phyloP scores from a whole-genome alignment of 306 rosid species.

The Calophaca sinica region DNA sequence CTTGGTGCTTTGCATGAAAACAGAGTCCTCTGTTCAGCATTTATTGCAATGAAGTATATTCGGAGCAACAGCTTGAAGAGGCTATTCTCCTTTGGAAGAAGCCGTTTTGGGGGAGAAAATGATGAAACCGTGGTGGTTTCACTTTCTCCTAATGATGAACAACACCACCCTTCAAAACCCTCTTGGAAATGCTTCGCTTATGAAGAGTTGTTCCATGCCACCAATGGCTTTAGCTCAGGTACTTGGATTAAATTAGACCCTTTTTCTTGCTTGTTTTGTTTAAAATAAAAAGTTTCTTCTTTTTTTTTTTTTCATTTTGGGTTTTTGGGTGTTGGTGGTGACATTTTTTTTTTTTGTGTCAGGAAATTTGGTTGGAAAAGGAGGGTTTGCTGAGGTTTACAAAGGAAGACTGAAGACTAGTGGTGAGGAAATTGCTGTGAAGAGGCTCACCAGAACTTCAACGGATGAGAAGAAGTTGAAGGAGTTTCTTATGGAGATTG shows the following conservation, averaged over 20 bases:
- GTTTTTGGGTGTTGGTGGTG: constrained; percentile 8
- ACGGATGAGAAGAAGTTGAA: constrained; percentile 81
- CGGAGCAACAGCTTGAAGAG: constrained; percentile 67
- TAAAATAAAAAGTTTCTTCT: neutral
- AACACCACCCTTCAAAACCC: constrained; percentile 40
- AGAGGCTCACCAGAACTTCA: constrained; percentile 66
- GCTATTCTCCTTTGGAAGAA: constrained; percentile 72
- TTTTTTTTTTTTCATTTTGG: neutral
- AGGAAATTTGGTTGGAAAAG: constrained; percentile 81
- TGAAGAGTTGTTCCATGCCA: constrained; percentile 42
- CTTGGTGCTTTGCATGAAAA: constrained; percentile 53
- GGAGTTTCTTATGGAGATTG: constrained; percentile 82
- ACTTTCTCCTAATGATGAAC: neutral
- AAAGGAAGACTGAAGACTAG: constrained; percentile 58
- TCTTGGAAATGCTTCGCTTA: constrained; percentile 46
- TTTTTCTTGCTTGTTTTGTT: neutral
- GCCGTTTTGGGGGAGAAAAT: constrained; percentile 54
- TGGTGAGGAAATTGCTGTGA: constrained; percentile 79
- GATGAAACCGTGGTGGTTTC: constrained; percentile 26
- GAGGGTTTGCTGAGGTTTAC: constrained; percentile 88
- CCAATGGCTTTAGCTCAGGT: constrained; percentile 36
- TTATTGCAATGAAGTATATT: constrained; percentile 68
- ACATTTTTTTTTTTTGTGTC: constrained; percentile 22
- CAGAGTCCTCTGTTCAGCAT: constrained; percentile 45
- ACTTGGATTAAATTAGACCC: neutral